Evolutionary conservation across 345 rosid genomes (phyloP).

Genomic region (Draba incana): DNA sequence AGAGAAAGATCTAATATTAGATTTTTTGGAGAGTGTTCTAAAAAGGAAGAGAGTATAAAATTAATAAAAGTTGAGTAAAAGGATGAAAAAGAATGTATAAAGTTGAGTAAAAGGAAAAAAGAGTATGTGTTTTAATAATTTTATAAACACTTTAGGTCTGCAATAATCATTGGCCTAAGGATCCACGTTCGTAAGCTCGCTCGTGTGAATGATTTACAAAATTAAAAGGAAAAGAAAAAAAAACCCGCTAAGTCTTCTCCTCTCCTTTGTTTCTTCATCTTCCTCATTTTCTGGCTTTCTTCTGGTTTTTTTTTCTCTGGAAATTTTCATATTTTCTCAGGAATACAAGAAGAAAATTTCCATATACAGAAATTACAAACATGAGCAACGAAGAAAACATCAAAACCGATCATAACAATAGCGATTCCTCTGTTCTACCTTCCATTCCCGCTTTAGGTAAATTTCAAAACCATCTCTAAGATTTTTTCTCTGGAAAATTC

Average conservation of each 20-base stretch:
- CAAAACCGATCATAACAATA: conserved; percentile 6
- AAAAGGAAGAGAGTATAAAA: no score
- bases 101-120: no score
- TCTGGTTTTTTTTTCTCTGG: background rate
- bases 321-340: conserved; percentile 2
- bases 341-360: background rate
- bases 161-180: no score
- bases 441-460: conserved; percentile 25
- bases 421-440: conserved; percentile 27
- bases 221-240: background rate
- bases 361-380: background rate
- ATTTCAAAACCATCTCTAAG: conserved; percentile 1
- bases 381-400: conserved; percentile 36
- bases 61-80: no score
- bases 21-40: no score
- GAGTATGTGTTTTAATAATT: no score
- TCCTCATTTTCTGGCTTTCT: conserved; percentile 34
- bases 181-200: conserved; percentile 21
- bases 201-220: conserved; percentile 27
- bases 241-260: conserved; percentile 34
- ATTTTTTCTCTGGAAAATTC: background rate
- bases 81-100: no score
- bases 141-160: no score
- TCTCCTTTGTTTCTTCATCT: conserved; percentile 31
- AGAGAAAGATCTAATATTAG: no score